Evolutionary conservation across 176 grass and related monocot species (phyloP).

Genomic region (Ananas comosus): DNA sequence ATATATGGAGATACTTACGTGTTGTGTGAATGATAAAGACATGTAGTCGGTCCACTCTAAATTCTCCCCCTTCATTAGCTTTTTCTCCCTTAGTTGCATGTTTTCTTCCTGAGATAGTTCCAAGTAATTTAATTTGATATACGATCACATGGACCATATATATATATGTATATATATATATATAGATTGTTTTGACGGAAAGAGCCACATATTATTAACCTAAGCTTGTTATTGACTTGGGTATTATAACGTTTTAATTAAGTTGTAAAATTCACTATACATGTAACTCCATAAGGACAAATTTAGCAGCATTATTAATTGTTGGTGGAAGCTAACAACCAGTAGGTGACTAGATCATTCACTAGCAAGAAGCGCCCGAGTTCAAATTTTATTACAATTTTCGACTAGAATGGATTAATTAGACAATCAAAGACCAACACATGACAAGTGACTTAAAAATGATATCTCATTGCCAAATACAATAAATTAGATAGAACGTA

Average conservation of each 20-base stretch:
- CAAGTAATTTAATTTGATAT: background rate
- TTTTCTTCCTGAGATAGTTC: constrained; percentile 64
- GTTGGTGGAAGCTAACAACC: background rate
- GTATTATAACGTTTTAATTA: too few relatives aligned
- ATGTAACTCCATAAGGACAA: background rate
- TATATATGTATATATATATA: too few relatives aligned
- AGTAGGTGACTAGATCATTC: constrained; percentile 8
- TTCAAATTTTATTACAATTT: constrained; percentile 11
- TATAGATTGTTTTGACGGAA: too few relatives aligned
- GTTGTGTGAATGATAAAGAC: constrained; percentile 84
- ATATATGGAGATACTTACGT: constrained; percentile 33
- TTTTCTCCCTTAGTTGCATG: constrained; percentile 56
- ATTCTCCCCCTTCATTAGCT: constrained; percentile 29
- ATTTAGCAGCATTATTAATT: background rate
- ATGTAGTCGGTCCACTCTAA: constrained; percentile 88
- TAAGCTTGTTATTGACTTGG: too few relatives aligned
- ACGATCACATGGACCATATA: background rate
- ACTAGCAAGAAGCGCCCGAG: background rate
- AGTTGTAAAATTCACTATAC: too few relatives aligned
- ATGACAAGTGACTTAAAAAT: background rate
- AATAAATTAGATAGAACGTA: background rate
- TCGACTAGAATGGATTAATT: background rate
- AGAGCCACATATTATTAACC: too few relatives aligned
- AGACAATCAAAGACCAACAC: background rate
- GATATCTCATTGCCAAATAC: background rate